A percentile compares a stretch with the other conserved stretches of the same genome.
Conservation (phyloP, 2,329 filamentous ascomycete species). For the Cadophora sp. region DNA sequence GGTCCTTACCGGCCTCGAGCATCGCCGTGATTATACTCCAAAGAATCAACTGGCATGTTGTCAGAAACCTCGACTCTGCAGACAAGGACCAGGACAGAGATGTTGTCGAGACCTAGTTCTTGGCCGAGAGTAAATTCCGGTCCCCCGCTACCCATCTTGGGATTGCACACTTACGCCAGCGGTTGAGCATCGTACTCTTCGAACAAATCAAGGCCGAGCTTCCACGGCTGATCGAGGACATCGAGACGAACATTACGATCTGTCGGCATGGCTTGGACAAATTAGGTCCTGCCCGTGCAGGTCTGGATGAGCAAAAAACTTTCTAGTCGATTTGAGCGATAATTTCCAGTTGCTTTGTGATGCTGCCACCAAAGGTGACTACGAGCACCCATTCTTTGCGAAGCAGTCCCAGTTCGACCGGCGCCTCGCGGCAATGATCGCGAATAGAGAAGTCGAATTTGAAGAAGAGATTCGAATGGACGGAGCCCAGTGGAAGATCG, state of each 20-base stretch:
- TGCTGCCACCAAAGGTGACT: constrained; percentile 40
- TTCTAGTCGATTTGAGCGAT: constrained; percentile 39
- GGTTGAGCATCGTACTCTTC: constrained; percentile 28
- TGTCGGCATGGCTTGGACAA: constrained; percentile 23
- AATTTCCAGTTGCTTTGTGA: constrained; percentile 41
- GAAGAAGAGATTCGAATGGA: constrained; percentile 24
- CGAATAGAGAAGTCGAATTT: constrained; percentile 28
- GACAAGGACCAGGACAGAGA: constrained; percentile 20
- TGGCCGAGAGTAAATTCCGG: constrained; percentile 15
- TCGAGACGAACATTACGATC: constrained; percentile 32
- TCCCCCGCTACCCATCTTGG: constrained; percentile 21
- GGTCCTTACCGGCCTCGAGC: constrained; percentile 76
- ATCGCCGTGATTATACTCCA: constrained; percentile 90
- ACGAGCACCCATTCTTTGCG: constrained; percentile 36
- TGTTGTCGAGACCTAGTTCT: constrained; percentile 2
- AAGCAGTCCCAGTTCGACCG: constrained; percentile 21
- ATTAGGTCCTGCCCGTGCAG: constrained; percentile 22
- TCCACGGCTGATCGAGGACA: constrained; percentile 35
- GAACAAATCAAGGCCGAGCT: constrained; percentile 28
- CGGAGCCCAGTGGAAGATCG: constrained; percentile 28
- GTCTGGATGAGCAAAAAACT: constrained; percentile 30
- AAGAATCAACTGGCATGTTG: constrained; percentile 61
- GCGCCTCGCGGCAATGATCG: constrained; percentile 28
- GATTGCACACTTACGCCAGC: constrained; percentile 23
- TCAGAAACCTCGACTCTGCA: constrained; percentile 53